Evolutionary conservation across 1,284 basidiomycete genomes (phyloP).

Genomic region (Laetiporus sulphureus): DNA sequence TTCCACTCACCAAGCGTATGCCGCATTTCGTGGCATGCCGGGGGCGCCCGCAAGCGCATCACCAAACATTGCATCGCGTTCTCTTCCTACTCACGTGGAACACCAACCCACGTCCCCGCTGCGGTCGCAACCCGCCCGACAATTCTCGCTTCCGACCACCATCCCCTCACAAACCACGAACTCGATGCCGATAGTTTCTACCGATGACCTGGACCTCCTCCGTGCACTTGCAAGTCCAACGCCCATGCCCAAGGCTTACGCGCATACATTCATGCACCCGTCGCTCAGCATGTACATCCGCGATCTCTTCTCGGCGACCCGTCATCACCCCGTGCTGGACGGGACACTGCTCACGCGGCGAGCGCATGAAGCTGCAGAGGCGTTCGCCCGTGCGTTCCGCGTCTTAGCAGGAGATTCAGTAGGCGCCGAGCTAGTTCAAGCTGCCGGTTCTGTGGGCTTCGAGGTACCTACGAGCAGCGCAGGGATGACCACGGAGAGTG

Average conservation of each 20-base stretch:
- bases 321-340: slow-evolving; percentile 66
- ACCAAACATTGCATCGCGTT: slow-evolving; percentile 29
- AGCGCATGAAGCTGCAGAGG: slow-evolving; percentile 52
- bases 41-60: slow-evolving; percentile 20
- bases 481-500: slow-evolving; percentile 1
- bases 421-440: slow-evolving; percentile 18
- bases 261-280: slow-evolving; percentile 38
- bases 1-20: slow-evolving; percentile 19
- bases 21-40: slow-evolving; percentile 17
- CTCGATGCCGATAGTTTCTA: slow-evolving; percentile 25
- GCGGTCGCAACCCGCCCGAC: slow-evolving; percentile 18
- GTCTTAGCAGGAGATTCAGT: slow-evolving; percentile 49
- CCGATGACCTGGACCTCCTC: slow-evolving; percentile 33
- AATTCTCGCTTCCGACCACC: slow-evolving; percentile 15
- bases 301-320: slow-evolving; percentile 65
- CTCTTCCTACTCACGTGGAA: slow-evolving; percentile 27
- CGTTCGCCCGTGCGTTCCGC: slow-evolving; percentile 54
- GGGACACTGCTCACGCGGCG: slow-evolving; percentile 56
- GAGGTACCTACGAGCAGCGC: slow-evolving; percentile 5
- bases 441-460: slow-evolving; percentile 6
- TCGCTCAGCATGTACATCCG: slow-evolving; percentile 55
- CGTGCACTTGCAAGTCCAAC: slow-evolving; percentile 22
- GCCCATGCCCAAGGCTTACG: slow-evolving; percentile 18
- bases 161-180: slow-evolving; percentile 8
- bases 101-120: slow-evolving; percentile 19